These are phyloP conservation scores for Nadsonia commutata DNA, from an alignment of 1,139 yeast genomes.

Conservation along the genomic window DNA sequence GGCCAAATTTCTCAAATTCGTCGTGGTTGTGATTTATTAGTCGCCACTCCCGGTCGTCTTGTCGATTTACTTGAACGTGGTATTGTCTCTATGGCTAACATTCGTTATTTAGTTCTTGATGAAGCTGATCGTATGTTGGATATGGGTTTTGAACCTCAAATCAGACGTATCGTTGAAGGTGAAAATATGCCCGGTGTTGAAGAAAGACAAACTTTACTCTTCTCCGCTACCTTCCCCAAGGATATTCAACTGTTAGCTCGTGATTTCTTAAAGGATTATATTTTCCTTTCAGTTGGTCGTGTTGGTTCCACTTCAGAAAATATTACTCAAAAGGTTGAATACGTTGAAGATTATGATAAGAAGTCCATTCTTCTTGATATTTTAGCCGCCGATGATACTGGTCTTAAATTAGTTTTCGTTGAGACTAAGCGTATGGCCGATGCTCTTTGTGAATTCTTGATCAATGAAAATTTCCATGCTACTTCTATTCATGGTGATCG, in stretches of 20 bases:
- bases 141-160: slow-evolving; percentile 99
- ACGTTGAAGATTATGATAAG: slow-evolving; percentile 93
- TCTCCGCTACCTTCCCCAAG: slow-evolving; percentile 97
- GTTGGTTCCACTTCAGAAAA: slow-evolving; percentile 97
- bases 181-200: slow-evolving; percentile 92
- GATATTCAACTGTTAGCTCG: slow-evolving; percentile 95
- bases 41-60: slow-evolving; percentile 98
- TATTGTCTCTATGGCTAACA: slow-evolving; percentile 72
- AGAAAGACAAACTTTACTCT: slow-evolving; percentile 92
- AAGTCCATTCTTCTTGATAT: slow-evolving; percentile 83
- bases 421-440: slow-evolving; percentile 99
- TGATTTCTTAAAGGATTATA: slow-evolving; percentile 90
- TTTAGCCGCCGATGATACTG: slow-evolving; percentile 60
- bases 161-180: slow-evolving; percentile 93
- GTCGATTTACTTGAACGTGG: slow-evolving; percentile 94
- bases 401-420: slow-evolving; percentile 85
- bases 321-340: slow-evolving; percentile 83
- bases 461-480: slow-evolving; percentile 84
- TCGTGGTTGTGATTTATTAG: slow-evolving; percentile 88
- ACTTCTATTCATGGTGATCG: slow-evolving; percentile 99
- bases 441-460: slow-evolving; percentile 79
- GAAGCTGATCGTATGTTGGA: slow-evolving; percentile 99
- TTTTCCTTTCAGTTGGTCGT: slow-evolving; percentile 93
- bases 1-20: slow-evolving; percentile 78
- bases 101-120: slow-evolving; percentile 87